Percentiles rank a stretch among this genome's conserved stretches.
Conservation (phyloP, 768 basidiomycete genomes). For the Chalciporus chontae region DNA sequence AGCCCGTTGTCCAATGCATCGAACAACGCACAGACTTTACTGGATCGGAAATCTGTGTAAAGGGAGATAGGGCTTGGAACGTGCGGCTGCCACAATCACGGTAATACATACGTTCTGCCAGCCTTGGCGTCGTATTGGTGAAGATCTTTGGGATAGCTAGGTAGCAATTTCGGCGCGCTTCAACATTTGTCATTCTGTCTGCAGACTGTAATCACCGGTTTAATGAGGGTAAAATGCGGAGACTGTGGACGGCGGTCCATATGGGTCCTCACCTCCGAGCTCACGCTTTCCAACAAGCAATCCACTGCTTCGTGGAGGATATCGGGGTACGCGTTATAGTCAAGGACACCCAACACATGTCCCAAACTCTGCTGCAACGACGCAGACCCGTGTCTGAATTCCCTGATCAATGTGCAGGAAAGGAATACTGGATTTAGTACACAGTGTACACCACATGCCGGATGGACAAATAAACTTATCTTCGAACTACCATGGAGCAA, state of each 20-base stretch:
- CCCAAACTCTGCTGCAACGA: slow-evolving; percentile 71
- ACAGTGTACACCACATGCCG: slow-evolving; percentile 9
- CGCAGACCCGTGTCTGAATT: slow-evolving; percentile 50
- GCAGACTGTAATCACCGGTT: slow-evolving; percentile 28
- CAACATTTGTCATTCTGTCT: slow-evolving; percentile 43
- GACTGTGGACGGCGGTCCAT: slow-evolving; percentile 15
- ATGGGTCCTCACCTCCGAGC: slow-evolving; percentile 44
- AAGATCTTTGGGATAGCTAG: slow-evolving; percentile 46
- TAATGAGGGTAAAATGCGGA: slow-evolving; percentile 19
- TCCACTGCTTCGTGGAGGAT: slow-evolving; percentile 51
- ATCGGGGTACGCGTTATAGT: slow-evolving; percentile 56
- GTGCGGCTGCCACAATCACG: slow-evolving; percentile 4
- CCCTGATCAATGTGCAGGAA: slow-evolving; percentile 56
- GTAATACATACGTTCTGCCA: slow-evolving; percentile 43
- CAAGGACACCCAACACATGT: slow-evolving; percentile 61
- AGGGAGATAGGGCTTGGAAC: slow-evolving; percentile 9
- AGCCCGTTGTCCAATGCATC: slow-evolving; percentile 66
- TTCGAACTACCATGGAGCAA: slow-evolving; percentile 58
- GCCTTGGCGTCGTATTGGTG: slow-evolving; percentile 38
- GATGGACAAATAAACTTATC: slow-evolving; percentile 52
- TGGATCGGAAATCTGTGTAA: slow-evolving; percentile 45
- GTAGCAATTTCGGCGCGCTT: slow-evolving; percentile 57
- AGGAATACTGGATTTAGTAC: slow-evolving; percentile 14
- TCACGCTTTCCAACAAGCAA: slow-evolving; percentile 59
- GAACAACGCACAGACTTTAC: slow-evolving; percentile 46